Percentiles rank a stretch among this genome's conserved stretches.
These are phyloP conservation scores for Erigeron canadensis DNA, from an alignment of 129 eudicot species.

Conservation along the genomic window DNA sequence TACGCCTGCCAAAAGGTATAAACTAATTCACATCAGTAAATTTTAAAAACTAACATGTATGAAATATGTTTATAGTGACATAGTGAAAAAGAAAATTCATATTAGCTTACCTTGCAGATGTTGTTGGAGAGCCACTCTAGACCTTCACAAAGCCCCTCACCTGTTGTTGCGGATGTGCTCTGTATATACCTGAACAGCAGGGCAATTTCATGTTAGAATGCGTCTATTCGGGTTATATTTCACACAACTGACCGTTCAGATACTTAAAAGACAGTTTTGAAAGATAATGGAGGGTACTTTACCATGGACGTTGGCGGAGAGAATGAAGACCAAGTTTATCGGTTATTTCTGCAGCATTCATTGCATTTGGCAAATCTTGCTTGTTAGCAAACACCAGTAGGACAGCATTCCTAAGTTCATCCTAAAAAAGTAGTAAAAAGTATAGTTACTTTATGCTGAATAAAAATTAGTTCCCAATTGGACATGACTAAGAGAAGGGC, in stretches of 20 bases:
- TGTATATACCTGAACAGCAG: background rate
- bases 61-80: background rate
- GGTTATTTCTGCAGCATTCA: background rate
- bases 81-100: background rate
- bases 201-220: background rate
- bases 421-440: background rate
- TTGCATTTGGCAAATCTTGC: slow-evolving; percentile 3
- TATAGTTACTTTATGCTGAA: background rate
- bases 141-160: background rate
- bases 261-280: background rate
- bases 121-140: background rate
- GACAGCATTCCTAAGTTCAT: background rate
- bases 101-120: background rate
- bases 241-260: background rate
- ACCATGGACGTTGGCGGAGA: slow-evolving; percentile 5
- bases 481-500: background rate
- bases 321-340: background rate
- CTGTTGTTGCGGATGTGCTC: background rate
- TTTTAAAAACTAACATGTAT: background rate
- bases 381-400: background rate
- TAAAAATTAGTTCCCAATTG: background rate
- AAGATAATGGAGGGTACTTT: background rate
- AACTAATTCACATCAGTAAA: background rate
- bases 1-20: background rate
- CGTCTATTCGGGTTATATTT: background rate